Evolutionary conservation across 441 rosid genomes (phyloP).

Genomic region (Euphorbia celastroides): DNA sequence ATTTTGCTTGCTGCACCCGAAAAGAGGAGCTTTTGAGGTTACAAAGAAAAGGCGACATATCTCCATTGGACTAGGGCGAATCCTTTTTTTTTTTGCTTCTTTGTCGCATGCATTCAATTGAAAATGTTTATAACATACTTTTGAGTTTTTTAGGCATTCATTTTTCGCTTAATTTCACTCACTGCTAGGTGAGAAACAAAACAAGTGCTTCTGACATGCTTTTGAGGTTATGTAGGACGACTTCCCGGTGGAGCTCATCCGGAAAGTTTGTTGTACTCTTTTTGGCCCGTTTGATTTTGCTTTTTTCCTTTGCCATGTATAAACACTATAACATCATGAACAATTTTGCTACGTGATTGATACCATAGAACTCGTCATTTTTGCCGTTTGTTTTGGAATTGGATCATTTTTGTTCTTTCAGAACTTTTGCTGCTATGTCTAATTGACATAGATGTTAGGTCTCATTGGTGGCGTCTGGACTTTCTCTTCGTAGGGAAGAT

Average conservation of each 20-base stretch:
- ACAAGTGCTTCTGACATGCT: conserved; percentile 21
- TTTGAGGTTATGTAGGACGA: conserved; percentile 17
- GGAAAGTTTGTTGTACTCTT: conserved; percentile 39
- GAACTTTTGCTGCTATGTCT: too few relatives aligned
- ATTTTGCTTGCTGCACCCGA: conserved; percentile 13
- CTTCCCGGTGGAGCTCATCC: conserved; percentile 17
- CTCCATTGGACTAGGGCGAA: not conserved
- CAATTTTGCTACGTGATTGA: conserved; percentile 40
- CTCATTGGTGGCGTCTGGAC: too few relatives aligned
- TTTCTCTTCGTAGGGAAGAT: too few relatives aligned
- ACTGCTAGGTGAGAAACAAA: conserved; percentile 24
- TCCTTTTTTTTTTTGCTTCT: conserved; percentile 15
- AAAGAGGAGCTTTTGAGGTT: conserved; percentile 6
- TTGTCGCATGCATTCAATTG: conserved; percentile 35
- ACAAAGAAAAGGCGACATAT: conserved; percentile 6
- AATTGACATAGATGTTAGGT: too few relatives aligned
- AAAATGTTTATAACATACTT: conserved; percentile 54
- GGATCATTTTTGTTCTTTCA: conserved; percentile 3
- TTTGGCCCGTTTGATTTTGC: conserved; percentile 17
- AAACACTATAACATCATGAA: conserved; percentile 38
- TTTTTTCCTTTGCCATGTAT: conserved; percentile 39
- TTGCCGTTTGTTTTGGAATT: not conserved
- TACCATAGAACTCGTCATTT: conserved; percentile 11
- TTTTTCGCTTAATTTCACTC: conserved; percentile 17
- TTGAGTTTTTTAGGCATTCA: conserved; percentile 23